Evolutionary conservation across 169 alveolate genomes (phyloP), one percentile per base, ranked within the genome.

Genomic region (Amoebophrya sp.): DNA sequence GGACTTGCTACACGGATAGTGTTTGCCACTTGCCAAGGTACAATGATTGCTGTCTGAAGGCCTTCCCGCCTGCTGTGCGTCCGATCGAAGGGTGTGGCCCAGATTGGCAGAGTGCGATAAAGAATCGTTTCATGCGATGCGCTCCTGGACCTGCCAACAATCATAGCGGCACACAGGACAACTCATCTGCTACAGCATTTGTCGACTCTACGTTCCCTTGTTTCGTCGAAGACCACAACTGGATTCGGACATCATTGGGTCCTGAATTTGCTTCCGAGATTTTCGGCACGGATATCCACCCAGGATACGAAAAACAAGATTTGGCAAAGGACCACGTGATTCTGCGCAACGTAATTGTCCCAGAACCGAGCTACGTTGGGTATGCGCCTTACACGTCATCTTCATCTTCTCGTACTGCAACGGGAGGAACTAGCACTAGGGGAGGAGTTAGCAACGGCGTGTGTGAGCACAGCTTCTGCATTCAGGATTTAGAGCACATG

Each of bases 401-500:
- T n/a, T n/a, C n/a, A n/a, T n/a, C n/a, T n/a, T n/a, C n/a, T n/a
- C n/a, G n/a, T n/a, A n/a, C n/a, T n/a, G n/a, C n/a, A n/a, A n/a
- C n/a, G n/a, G n/a, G n/a, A n/a, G n/a, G n/a, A n/a, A n/a, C n/a
- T n/a, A n/a, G n/a, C n/a, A n/a, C n/a, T n/a, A n/a, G n/a, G n/a
- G n/a, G n/a, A n/a, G n/a, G n/a, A n/a, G n/a, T n/a, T n/a, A n/a
- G 33, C 26, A 12, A 6, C 38, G 83, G n/a, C 83, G 83, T 65
- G 36, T 65, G 83, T 36, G 83, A 65, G 26, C 83, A 65, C 83
- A 65, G n/a, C 83, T 65, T 65, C 83, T 65, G 83, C 83, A 65
- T 65, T 0, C 38, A 36, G 33, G 83, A 65, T 1, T 26, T 65
- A 36, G 83, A 65, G 33, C 2, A 26, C 38, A 65, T 65, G 83